Conservation (phyloP, 2,329 filamentous ascomycete species). For the Aureobasidium sp. region DNA sequence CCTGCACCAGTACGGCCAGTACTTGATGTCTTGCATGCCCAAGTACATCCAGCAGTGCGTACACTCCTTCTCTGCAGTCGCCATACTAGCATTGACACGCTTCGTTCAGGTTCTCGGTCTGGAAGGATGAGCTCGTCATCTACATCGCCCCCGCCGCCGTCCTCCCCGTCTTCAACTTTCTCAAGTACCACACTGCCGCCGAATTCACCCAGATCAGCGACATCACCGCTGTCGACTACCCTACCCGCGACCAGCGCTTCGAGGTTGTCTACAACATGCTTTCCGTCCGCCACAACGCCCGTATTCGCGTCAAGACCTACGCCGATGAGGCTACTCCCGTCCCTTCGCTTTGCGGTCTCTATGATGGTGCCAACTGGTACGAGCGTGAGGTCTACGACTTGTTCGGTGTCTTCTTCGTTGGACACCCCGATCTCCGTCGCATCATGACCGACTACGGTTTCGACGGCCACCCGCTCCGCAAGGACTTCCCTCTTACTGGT, state of each 20-base stretch:
- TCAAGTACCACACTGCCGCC: slow-evolving; percentile 96
- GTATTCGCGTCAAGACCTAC: slow-evolving; percentile 97
- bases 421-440: slow-evolving; percentile 87
- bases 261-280: slow-evolving; percentile 98
- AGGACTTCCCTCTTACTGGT: slow-evolving; percentile 95
- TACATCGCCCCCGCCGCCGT: slow-evolving; percentile 74
- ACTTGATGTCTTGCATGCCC: slow-evolving; percentile 91
- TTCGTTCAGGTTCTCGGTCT: slow-evolving; percentile 69
- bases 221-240: slow-evolving; percentile 92
- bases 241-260: slow-evolving; percentile 89
- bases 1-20: slow-evolving; percentile 90
- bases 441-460: slow-evolving; percentile 99
- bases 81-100: neutral
- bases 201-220: slow-evolving; percentile 92
- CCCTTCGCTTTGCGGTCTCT: slow-evolving; percentile 76
- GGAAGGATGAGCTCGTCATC: slow-evolving; percentile 91
- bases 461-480: slow-evolving; percentile 91
- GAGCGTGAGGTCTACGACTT: slow-evolving; percentile 97
- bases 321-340: slow-evolving; percentile 93
- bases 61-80: neutral
- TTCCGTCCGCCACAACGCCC: slow-evolving; percentile 90
- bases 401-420: slow-evolving; percentile 93
- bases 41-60: slow-evolving; percentile 87
- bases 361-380: slow-evolving; percentile 97
- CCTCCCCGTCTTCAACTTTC: slow-evolving; percentile 84